phyloP scores from a whole-genome alignment of 2,329 filamentous ascomycete species.

The Hymenoscyphus occultus region DNA sequence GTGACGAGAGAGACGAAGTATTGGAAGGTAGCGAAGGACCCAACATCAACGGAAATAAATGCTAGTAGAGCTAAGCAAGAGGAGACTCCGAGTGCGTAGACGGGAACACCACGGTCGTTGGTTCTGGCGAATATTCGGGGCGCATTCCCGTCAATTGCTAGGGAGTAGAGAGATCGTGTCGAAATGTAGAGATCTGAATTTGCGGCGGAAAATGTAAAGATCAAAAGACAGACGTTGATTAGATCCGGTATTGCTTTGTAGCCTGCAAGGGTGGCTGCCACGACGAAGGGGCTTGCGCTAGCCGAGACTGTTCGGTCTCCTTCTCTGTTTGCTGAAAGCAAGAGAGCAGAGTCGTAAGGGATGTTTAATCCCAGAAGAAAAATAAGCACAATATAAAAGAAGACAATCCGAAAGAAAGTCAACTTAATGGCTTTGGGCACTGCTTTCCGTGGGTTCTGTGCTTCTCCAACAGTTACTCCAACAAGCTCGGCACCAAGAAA shows the following conservation, averaged over 20 bases:
- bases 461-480: conserved; percentile 62
- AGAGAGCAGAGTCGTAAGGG: conserved; percentile 59
- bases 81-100: conserved; percentile 44
- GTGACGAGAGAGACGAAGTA: conserved; percentile 69
- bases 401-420: conserved; percentile 58
- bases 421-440: conserved; percentile 62
- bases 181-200: conserved; percentile 63
- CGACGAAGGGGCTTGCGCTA: conserved; percentile 50
- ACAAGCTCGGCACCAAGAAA: conserved; percentile 62
- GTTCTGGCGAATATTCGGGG: conserved; percentile 54
- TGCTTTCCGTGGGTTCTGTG: conserved; percentile 59
- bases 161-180: conserved; percentile 66
- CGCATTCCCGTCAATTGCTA: conserved; percentile 64
- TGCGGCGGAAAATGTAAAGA: conserved; percentile 63
- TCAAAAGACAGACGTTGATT: conserved; percentile 67
- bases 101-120: conserved; percentile 55
- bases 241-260: conserved; percentile 63
- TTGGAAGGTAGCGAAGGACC: conserved; percentile 61
- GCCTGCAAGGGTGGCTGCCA: conserved; percentile 62
- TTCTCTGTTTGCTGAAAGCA: conserved; percentile 48
- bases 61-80: conserved; percentile 61
- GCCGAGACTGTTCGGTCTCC: conserved; percentile 36
- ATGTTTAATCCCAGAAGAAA: conserved; percentile 60
- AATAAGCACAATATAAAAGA: conserved; percentile 61
- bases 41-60: conserved; percentile 60